phyloP scores from a whole-genome alignment of 257 asterid species.

The Gentiana dahurica region DNA sequence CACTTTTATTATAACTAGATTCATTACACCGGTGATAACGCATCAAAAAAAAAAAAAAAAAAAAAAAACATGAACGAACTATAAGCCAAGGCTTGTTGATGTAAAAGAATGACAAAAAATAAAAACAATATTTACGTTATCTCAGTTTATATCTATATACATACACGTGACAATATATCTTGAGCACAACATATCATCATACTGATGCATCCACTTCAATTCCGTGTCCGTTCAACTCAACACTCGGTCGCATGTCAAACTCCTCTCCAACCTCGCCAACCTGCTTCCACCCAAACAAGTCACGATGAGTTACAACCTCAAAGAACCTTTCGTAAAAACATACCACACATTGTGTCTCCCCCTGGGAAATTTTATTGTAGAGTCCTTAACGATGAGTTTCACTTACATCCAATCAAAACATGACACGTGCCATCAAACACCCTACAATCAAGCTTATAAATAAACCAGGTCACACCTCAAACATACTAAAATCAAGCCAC shows the following conservation, averaged over 20 bases:
- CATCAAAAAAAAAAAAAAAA: not conserved
- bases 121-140: slow-evolving; percentile 10
- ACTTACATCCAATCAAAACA: not conserved
- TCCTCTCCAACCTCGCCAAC: slow-evolving; percentile 24
- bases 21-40: slow-evolving; percentile 11
- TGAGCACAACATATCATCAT: slow-evolving; percentile 3
- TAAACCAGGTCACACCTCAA: no score
- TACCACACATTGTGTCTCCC: not conserved
- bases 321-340: not conserved
- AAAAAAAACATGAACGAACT: not conserved
- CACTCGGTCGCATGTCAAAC: slow-evolving; percentile 25
- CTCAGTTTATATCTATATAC: slow-evolving; percentile 37
- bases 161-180: slow-evolving; percentile 9
- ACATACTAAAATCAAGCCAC: no score
- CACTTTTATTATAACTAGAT: slow-evolving; percentile 1
- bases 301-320: not conserved
- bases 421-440: no score
- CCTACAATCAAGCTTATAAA: no score
- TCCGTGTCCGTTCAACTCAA: slow-evolving; percentile 19
- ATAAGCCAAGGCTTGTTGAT: slow-evolving; percentile 13
- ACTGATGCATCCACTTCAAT: slow-evolving; percentile 18
- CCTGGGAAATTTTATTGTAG: no score
- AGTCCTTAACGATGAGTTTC: no score
- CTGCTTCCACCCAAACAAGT: slow-evolving; percentile 21
- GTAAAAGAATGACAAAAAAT: slow-evolving; percentile 21